phyloP scores from a whole-genome alignment of 768 basidiomycete species.

The Psilocybe azurescens region DNA sequence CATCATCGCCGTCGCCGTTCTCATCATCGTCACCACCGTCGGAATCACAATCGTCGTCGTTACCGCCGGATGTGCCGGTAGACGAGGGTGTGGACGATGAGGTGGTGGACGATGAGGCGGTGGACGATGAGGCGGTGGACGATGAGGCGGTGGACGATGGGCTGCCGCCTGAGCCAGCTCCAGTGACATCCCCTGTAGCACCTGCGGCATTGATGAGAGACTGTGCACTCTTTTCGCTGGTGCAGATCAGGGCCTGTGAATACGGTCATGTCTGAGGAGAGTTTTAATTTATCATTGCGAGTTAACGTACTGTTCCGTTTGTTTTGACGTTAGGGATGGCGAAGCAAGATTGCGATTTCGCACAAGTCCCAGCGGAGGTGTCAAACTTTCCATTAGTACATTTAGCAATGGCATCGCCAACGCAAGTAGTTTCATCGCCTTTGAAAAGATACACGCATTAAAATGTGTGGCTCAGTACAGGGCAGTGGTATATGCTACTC shows the following conservation, averaged over 20 bases:
- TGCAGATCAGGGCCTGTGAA: slow-evolving; percentile 53
- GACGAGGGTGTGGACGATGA: slow-evolving; percentile 11
- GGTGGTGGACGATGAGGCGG: slow-evolving; percentile 18
- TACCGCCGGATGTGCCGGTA: background rate
- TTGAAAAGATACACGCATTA: background rate
- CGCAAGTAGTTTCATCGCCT: slow-evolving; percentile 53
- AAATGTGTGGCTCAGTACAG: background rate
- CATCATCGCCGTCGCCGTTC: background rate
- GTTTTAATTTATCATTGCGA: background rate
- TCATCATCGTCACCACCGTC: background rate
- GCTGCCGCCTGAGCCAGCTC: slow-evolving; percentile 9
- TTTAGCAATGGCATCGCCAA: slow-evolving; percentile 40
- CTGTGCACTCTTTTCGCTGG: slow-evolving; percentile 51
- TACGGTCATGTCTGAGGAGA: background rate
- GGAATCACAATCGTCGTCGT: background rate
- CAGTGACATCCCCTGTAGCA: slow-evolving; percentile 44
- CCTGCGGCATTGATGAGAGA: slow-evolving; percentile 53
- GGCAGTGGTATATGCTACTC: slow-evolving; percentile 13
- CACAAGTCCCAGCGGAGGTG: slow-evolving; percentile 37
- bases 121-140: slow-evolving; percentile 12
- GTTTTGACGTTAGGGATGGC: slow-evolving; percentile 51
- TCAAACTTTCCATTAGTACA: slow-evolving; percentile 51
- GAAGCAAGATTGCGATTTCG: slow-evolving; percentile 47
- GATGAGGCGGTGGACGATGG: slow-evolving; percentile 11
- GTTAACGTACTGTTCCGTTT: slow-evolving; percentile 50